Evolutionary conservation across 2,329 filamentous ascomycete species (phyloP).

Genomic region (Colletotrichum camelliae): DNA sequence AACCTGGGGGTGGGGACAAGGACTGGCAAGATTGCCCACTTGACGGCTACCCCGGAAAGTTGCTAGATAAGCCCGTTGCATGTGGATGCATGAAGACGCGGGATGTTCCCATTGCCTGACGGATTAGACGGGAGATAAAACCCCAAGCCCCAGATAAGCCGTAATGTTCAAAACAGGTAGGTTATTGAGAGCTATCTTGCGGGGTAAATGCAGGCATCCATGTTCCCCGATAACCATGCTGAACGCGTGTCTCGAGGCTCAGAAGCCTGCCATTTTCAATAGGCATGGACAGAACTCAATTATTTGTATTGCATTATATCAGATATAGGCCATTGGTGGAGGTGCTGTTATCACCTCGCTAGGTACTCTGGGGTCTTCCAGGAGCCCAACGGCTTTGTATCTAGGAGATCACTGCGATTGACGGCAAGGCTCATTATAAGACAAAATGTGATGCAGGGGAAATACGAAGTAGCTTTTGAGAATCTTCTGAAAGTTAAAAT

Average conservation of each 20-base stretch:
- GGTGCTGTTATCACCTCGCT: not conserved
- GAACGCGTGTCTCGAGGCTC: not conserved
- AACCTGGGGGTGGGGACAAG: not conserved
- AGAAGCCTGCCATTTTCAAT: not conserved
- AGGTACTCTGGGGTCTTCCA: not conserved
- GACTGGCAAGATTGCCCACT: not conserved
- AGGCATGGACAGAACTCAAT: not conserved
- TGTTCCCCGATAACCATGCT: not conserved
- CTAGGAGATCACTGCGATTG: not conserved
- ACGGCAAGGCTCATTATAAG: not conserved
- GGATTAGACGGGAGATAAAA: not conserved
- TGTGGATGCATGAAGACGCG: not conserved
- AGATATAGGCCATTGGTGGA: not conserved
- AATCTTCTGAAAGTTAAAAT: not conserved
- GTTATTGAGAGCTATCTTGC: not conserved
- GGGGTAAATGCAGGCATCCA: not conserved
- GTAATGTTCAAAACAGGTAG: not conserved
- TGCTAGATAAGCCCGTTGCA: not conserved
- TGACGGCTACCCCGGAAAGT: not conserved
- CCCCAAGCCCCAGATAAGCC: not conserved
- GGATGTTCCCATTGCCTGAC: not conserved
- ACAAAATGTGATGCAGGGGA: not conserved
- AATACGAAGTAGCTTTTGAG: not conserved
- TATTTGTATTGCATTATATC: not conserved
- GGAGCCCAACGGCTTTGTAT: not conserved